Conservation (phyloP, 139 green algal genomes). For the Eudorina sp. region DNA sequence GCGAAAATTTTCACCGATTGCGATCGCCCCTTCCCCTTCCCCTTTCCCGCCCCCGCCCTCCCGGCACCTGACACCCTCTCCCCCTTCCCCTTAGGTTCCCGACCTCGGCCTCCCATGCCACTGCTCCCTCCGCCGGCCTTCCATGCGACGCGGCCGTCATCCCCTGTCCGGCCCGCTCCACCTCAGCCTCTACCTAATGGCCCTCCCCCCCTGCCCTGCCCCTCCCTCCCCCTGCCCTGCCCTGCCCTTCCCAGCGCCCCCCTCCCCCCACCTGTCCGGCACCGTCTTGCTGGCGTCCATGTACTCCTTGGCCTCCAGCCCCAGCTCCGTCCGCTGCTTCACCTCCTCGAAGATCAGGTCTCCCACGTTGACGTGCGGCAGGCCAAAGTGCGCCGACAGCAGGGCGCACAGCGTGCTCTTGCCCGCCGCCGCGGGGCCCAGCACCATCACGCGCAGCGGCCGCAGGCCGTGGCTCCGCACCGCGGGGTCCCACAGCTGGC, state of each 20-base stretch:
- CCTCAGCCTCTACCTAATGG: no score
- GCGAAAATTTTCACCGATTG: no score
- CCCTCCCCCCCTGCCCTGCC: not conserved
- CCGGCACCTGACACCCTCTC: no score
- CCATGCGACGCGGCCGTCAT: no score
- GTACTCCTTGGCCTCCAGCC: slow-evolving; percentile 73
- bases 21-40: no score
- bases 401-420: slow-evolving; percentile 75
- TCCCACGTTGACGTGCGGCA: slow-evolving; percentile 75
- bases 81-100: no score
- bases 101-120: no score
- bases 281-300: slow-evolving; percentile 81
- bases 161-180: no score
- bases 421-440: slow-evolving; percentile 76
- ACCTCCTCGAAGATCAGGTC: slow-evolving; percentile 78
- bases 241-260: not conserved
- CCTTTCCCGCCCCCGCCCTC: no score
- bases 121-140: no score
- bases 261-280: slow-evolving; percentile 63
- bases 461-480: slow-evolving; percentile 69
- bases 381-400: slow-evolving; percentile 58
- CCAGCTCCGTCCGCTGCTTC: slow-evolving; percentile 60
- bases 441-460: slow-evolving; percentile 72
- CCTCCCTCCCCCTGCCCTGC: not conserved
- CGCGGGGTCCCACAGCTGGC: slow-evolving; percentile 75